These are phyloP conservation scores for Lolium multiflorum DNA, from an alignment of 176 grass and related monocot species.

Conservation along the genomic window DNA sequence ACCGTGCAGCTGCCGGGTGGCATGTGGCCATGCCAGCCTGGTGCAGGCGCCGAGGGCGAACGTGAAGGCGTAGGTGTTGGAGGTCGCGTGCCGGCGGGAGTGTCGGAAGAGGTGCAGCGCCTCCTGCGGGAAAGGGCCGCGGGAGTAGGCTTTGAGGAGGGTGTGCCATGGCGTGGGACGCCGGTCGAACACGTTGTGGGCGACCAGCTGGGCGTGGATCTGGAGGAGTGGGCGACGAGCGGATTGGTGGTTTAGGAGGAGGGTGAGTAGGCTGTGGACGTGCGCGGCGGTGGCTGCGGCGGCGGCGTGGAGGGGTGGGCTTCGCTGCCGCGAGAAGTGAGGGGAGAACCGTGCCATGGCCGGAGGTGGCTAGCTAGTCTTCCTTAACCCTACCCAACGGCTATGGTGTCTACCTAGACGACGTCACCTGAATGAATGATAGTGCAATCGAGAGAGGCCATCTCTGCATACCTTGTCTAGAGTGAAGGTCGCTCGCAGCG, in stretches of 20 bases:
- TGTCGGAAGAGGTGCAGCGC: conserved; percentile 61
- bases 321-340: not conserved
- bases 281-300: not conserved
- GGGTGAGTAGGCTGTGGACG: conserved; percentile 31
- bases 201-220: conserved; percentile 56
- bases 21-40: conserved; percentile 27
- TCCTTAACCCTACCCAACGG: not conserved
- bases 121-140: conserved; percentile 53
- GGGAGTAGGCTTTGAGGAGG: conserved; percentile 65
- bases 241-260: conserved; percentile 48
- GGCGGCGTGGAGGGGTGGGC: not conserved
- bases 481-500: not conserved
- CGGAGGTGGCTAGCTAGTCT: not conserved
- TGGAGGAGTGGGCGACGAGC: conserved; percentile 46
- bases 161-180: conserved; percentile 51
- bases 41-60: conserved; percentile 52
- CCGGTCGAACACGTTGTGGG: conserved; percentile 57
- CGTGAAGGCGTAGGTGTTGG: conserved; percentile 58
- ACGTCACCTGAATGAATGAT: not conserved
- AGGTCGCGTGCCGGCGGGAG: conserved; percentile 19
- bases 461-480: conserved; percentile 18
- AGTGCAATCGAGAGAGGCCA: not conserved
- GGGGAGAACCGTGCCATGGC: conserved; percentile 41
- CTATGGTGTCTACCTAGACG: not conserved
- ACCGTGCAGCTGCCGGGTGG: conserved; percentile 49